Evolutionary conservation across 2,329 filamentous ascomycete species (phyloP), one percentile per base, ranked within the genome.

Genomic region (Ophioceras dolichostomum): DNA sequence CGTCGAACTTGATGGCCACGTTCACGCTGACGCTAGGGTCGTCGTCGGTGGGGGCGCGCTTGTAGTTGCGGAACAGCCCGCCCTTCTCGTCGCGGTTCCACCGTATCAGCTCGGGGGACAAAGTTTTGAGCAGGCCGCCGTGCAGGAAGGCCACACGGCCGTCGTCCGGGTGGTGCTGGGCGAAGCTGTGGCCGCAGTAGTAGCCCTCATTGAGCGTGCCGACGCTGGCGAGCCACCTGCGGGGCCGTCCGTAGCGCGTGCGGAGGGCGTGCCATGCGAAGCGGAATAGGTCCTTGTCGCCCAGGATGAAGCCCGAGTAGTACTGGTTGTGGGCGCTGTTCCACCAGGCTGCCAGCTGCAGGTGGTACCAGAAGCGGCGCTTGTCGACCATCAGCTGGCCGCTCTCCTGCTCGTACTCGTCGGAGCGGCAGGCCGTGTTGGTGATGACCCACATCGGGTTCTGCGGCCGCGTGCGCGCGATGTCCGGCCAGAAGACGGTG

Each of bases 341-440:
- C 32, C 56, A 47, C 50, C 50, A 58, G 7, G 49, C 49, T 10
- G 56, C 53, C 10, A 58, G 49, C 39, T 57, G 54, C 3, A 59
- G 44, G 41, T 58, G 56, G 40, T 59, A 58, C 47, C 51, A 59
- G 45, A 49, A 58, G 16, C 47, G 48, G 6, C 41, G 41, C 45
- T 59, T 59, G 44, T 59, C 53, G 17, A 59, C 49, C 9, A 59
- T 40, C 16, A 59, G 40, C 41, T 59, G 56, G 10, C 56, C 56
- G 20, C 45, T 51, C 38, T 59, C 45, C 29, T 43, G 43, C 54
- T 57, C 56, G 38, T 56, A 58, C 38, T 58, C 56, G 39, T 57
- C 45, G 45, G 52, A 50, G 16, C 47, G 47, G 37, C 54, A 59
- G 7, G 39, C n/a, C 6, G 56, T 57, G 43, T 58, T 57, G 8